Percentiles rank a stretch among this genome's conserved stretches.
These are phyloP conservation scores for Stemphylium lycopersici DNA, from an alignment of 2,329 filamentous ascomycete species.

Conservation along the genomic window DNA sequence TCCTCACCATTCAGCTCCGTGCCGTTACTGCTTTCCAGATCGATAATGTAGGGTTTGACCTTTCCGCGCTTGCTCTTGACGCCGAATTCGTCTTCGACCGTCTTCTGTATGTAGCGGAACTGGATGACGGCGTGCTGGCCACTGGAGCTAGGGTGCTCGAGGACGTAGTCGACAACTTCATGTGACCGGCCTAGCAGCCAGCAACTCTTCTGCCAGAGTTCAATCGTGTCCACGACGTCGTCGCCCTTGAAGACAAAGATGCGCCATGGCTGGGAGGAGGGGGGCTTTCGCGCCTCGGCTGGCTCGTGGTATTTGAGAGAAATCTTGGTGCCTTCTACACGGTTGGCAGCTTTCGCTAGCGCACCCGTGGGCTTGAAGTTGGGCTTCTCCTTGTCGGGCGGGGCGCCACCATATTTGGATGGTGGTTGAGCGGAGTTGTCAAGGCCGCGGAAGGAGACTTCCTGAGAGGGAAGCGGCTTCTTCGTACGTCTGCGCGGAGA, in stretches of 20 bases:
- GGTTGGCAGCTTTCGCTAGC: constrained; percentile 87
- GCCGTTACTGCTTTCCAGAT: constrained; percentile 92
- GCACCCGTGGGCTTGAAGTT: constrained; percentile 83
- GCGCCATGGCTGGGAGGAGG: constrained; percentile 79
- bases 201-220: constrained; percentile 77
- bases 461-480: constrained; percentile 55
- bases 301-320: constrained; percentile 97
- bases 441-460: constrained; percentile 51
- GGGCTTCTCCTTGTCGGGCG: constrained; percentile 77
- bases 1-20: constrained; percentile 79
- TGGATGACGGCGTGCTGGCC: constrained; percentile 97
- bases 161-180: constrained; percentile 78
- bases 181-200: constrained; percentile 88
- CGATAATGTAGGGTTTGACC: constrained; percentile 81
- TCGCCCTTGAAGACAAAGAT: constrained; percentile 90
- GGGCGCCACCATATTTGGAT: constrained; percentile 42
- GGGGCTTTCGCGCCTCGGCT: constrained; percentile 85
- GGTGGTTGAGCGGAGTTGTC: constrained; percentile 39
- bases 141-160: constrained; percentile 90
- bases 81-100: constrained; percentile 82
- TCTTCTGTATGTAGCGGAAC: constrained; percentile 83
- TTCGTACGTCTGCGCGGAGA: constrained; percentile 51
- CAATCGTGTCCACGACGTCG: constrained; percentile 80
- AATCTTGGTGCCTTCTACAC: constrained; percentile 74
- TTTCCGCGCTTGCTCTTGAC: constrained; percentile 49